A percentile compares a stretch with the other conserved stretches of the same genome.
Conservation (phyloP, 208 protist genomes). For the Trypanosoma boissoni region DNA sequence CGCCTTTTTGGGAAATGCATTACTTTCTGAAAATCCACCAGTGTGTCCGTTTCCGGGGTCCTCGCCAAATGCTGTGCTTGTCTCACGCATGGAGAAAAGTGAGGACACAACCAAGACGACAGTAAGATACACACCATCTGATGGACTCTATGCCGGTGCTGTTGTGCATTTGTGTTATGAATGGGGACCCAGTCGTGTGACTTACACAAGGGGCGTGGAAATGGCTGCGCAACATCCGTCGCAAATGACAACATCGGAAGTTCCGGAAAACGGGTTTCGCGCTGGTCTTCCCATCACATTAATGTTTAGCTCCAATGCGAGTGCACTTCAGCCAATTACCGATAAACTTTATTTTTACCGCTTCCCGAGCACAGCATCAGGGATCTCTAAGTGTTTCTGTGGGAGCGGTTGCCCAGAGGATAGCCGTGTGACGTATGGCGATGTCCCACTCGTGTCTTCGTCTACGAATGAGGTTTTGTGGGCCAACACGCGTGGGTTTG, state of each 20-base stretch:
- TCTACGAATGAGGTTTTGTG: slow-evolving; percentile 25
- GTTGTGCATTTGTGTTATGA: slow-evolving; percentile 76
- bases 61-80: slow-evolving; percentile 28
- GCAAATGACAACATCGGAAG: slow-evolving; percentile 25
- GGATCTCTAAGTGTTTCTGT: slow-evolving; percentile 75
- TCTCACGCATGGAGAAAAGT: slow-evolving; percentile 30
- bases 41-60: slow-evolving; percentile 50
- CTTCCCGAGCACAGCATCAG: slow-evolving; percentile 35
- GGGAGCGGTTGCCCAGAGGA: slow-evolving; percentile 45
- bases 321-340: slow-evolving; percentile 16
- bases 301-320: slow-evolving; percentile 45
- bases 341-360: slow-evolving; percentile 83
- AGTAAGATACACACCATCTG: slow-evolving; percentile 43
- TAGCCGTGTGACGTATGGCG: slow-evolving; percentile 34
- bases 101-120: slow-evolving; percentile 25
- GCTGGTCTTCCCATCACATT: slow-evolving; percentile 43
- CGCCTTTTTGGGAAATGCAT: slow-evolving; percentile 26
- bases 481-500: slow-evolving; percentile 51
- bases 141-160: slow-evolving; percentile 32
- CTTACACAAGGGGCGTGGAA: slow-evolving; percentile 49
- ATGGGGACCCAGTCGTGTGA: slow-evolving; percentile 47
- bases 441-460: slow-evolving; percentile 17
- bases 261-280: slow-evolving; percentile 30
- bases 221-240: slow-evolving; percentile 45
- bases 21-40: slow-evolving; percentile 30